Evolutionary conservation across 768 basidiomycete genomes (phyloP), one percentile per base, ranked within the genome.

Genomic region (Arthromyces matolae): DNA sequence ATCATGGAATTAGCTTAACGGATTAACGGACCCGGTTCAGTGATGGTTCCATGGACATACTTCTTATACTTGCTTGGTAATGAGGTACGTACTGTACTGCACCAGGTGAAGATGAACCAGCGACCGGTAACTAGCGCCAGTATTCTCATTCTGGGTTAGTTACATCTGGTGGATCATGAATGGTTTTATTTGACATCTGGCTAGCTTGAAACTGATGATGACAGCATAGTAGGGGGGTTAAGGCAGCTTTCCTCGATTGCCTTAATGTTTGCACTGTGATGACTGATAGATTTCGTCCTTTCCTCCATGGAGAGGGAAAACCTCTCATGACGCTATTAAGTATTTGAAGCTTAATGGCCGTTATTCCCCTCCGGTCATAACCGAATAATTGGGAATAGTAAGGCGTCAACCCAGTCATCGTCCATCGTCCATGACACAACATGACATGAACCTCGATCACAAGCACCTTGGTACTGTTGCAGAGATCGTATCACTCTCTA

Each of bases 121-220:
- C 25, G 36, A 36, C 13, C 25, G 38, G 18, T 41, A 10, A 35
- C 32, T 18, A n/a, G 33, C 20, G 20, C 40, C 34, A 14, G n/a
- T 16, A 13, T 38, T 22, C 42, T 14, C 48, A 50, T 37, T 31
- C 25, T 37, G 20, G 35, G 41, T 29, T 36, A 37, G 16, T 20
- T 38, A 22, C 29, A n/a, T 38, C 42, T 42, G 42, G 49, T 40
- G 23, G 5, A 12, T 35, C 42, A 18, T 32, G 23, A 49, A 50
- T 32, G 19, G 37, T 39, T 45, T 38, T 36, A 41, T 45, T 34
- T 51, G 32, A 29, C 50, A 51, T 10, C 16, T 36, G 10, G 24
- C 32, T 48, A 37, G 27, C 32, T 31, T 45, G 35, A 48, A 48
- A 33, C 32, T 37, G 37, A 41, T 18, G 33, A 50, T 50, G 45